Percentiles rank a stretch among this genome's conserved stretches.
phyloP scores from a whole-genome alignment of 805 yeast genomes.

The Candida ovalis region DNA sequence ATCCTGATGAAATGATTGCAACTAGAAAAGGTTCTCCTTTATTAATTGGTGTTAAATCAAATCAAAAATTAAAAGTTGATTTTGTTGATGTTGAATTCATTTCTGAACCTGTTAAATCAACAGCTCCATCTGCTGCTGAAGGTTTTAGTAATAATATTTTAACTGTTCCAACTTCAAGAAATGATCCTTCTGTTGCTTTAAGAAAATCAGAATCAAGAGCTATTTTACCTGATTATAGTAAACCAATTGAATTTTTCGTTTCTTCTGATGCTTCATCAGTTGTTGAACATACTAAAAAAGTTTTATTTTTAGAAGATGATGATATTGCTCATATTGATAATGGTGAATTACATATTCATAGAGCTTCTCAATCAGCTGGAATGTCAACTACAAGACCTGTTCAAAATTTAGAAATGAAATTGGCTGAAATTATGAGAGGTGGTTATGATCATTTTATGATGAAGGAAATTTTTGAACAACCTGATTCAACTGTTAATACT shows the following conservation, averaged over 20 bases:
- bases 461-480: slow-evolving; percentile 98
- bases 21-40: slow-evolving; percentile 98
- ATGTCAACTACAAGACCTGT: slow-evolving; percentile 94
- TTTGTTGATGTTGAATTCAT: slow-evolving; percentile 98
- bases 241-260: slow-evolving; percentile 89
- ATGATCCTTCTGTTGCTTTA: slow-evolving; percentile 16
- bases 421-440: slow-evolving; percentile 98
- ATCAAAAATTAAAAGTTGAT: slow-evolving; percentile 91
- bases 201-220: slow-evolving; percentile 75
- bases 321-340: slow-evolving; percentile 98
- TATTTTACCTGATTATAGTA: slow-evolving; percentile 87
- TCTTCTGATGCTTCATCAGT: slow-evolving; percentile 98
- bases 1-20: slow-evolving; percentile 94
- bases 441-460: slow-evolving; percentile 96
- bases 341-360: slow-evolving; percentile 97
- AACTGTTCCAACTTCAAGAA: slow-evolving; percentile 13
- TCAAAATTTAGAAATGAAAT: slow-evolving; percentile 94
- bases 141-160: slow-evolving; percentile 13
- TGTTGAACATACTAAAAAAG: slow-evolving; percentile 95
- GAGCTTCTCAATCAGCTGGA: slow-evolving; percentile 84
- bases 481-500: slow-evolving; percentile 95
- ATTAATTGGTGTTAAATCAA: slow-evolving; percentile 95
- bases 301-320: slow-evolving; percentile 92
- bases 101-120: slow-evolving; percentile 43
- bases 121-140: slow-evolving; percentile 19